Conservation (phyloP, 257 asterid genomes). For the Fraxinus anomala region DNA sequence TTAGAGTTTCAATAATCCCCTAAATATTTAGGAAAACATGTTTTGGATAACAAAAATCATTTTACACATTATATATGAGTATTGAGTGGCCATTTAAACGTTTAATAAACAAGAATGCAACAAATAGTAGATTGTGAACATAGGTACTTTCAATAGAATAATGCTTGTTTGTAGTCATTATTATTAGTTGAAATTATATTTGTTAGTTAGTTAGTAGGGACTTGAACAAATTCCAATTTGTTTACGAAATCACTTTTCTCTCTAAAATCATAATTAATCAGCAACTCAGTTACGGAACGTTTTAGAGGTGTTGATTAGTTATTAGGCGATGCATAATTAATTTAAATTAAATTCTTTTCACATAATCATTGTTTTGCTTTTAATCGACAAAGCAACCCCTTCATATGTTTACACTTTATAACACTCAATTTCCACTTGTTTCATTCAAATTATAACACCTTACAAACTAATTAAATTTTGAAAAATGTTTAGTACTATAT, state of each 20-base stretch:
- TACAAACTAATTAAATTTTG: not conserved
- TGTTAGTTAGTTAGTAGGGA: not conserved
- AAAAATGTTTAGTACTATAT: no score
- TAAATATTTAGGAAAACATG: no score
- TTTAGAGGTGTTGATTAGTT: conserved; percentile 30
- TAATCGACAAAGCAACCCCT: conserved; percentile 32
- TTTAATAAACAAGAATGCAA: no score
- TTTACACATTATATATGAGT: no score
- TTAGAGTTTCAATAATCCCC: no score
- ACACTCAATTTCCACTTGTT: conserved; percentile 26
- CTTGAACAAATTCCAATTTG: conserved; percentile 29
- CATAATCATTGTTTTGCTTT: conserved; percentile 33
- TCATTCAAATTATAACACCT: not conserved
- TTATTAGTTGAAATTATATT: not conserved
- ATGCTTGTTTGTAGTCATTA: no score
- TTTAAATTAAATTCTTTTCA: conserved; percentile 20
- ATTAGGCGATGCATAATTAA: conserved; percentile 25
- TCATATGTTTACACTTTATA: conserved; percentile 19
- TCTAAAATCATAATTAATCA: conserved; percentile 32
- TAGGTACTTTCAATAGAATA: no score
- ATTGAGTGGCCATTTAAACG: no score
- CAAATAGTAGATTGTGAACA: no score
- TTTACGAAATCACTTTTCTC: conserved; percentile 29
- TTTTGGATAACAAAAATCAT: no score
- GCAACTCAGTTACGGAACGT: conserved; percentile 39